phyloP scores from a whole-genome alignment of 768 basidiomycete genomes.

The Leccinellum luteum region DNA sequence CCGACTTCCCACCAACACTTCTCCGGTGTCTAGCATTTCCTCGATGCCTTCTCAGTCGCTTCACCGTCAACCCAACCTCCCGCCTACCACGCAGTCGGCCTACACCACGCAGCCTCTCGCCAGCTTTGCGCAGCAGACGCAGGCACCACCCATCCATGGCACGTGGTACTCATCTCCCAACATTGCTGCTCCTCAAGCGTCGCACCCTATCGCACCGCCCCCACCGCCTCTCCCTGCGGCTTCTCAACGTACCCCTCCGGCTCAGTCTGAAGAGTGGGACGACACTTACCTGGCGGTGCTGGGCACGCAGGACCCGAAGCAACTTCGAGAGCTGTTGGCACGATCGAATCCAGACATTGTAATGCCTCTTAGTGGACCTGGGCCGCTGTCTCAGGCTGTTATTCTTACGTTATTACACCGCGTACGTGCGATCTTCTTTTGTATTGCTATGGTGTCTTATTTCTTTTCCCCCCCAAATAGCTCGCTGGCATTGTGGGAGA shows the following conservation, averaged over 20 bases:
- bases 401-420: constrained; percentile 80
- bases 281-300: constrained; percentile 76
- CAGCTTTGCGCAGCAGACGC: constrained; percentile 32
- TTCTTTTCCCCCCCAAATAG: constrained; percentile 34
- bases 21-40: constrained; percentile 31
- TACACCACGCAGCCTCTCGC: constrained; percentile 33
- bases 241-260: constrained; percentile 52
- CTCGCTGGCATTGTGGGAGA: constrained; percentile 74
- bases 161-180: constrained; percentile 58
- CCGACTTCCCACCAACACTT: constrained; percentile 35
- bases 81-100: constrained; percentile 36
- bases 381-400: constrained; percentile 80
- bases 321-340: constrained; percentile 70
- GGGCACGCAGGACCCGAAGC: constrained; percentile 68
- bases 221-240: constrained; percentile 40
- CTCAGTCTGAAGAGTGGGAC: constrained; percentile 76
- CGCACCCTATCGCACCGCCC: constrained; percentile 72
- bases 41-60: constrained; percentile 36
- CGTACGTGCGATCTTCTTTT: constrained; percentile 42
- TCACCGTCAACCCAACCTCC: constrained; percentile 35
- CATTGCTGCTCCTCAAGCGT: constrained; percentile 80
- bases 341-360: constrained; percentile 77
- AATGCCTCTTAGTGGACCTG: constrained; percentile 69
- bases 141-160: constrained; percentile 28
- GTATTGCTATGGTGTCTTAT: constrained; percentile 1